Evolutionary conservation across 2,329 filamentous ascomycete species (phyloP).

Genomic region (Exophiala spinifera): DNA sequence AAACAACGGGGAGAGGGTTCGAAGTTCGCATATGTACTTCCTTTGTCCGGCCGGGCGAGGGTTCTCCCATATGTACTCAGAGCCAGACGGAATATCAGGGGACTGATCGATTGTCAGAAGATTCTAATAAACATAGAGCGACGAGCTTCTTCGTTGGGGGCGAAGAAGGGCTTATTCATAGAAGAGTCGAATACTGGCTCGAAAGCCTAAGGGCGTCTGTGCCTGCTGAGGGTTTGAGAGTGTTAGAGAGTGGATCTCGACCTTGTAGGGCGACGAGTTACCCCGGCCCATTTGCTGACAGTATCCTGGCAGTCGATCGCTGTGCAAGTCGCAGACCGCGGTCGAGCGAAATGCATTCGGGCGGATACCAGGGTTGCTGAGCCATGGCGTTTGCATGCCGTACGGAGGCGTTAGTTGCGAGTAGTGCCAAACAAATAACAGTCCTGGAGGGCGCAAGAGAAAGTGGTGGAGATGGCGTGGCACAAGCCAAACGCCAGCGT

Average conservation of each 20-base stretch:
- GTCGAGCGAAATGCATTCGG: neutral
- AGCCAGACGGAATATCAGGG: conserved; percentile 2
- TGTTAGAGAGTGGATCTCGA: conserved; percentile 1
- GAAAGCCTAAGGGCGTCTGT: neutral
- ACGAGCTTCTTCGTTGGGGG: conserved; percentile 10
- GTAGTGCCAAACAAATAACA: no score
- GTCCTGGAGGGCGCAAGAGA: neutral
- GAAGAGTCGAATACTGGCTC: conserved; percentile 1
- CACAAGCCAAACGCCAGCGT: neutral
- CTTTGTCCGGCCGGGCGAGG: neutral
- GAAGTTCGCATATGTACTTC: conserved; percentile 13
- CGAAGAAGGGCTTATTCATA: conserved; percentile 25
- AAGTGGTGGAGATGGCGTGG: neutral
- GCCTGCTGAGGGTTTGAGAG: conserved; percentile 10
- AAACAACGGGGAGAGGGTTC: neutral
- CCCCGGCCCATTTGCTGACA: conserved; percentile 21
- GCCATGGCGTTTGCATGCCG: neutral
- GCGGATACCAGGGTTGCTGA: conserved; percentile 4
- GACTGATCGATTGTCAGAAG: conserved; percentile 2
- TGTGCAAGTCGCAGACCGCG: neutral
- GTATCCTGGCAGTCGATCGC: conserved; percentile 13
- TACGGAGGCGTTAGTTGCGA: neutral
- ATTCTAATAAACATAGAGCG: conserved; percentile 11
- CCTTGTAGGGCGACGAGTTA: conserved; percentile 22
- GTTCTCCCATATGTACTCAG: neutral